A percentile compares a stretch with the other conserved stretches of the same genome.
Conservation (phyloP, 2,329 filamentous ascomycete genomes). For the Cladorrhinum sp. region DNA sequence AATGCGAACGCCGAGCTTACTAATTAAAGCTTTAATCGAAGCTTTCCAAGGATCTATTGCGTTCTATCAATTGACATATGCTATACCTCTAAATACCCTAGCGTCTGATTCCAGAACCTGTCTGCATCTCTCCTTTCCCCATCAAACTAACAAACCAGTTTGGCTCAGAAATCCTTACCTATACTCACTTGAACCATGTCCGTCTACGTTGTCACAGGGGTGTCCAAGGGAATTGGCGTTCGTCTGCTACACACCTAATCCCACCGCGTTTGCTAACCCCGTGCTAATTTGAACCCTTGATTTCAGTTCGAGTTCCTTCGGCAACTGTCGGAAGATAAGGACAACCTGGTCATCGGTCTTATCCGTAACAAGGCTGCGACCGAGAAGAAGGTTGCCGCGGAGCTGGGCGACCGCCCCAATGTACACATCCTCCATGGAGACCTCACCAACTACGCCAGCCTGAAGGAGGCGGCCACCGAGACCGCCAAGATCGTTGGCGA, state of each 20-base stretch:
- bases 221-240: conserved; percentile 7
- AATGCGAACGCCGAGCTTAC: conserved; percentile 1
- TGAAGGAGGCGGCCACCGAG: conserved; percentile 27
- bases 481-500: conserved; percentile 27
- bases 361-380: conserved; percentile 42
- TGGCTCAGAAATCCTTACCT: not conserved
- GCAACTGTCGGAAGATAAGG: conserved; percentile 40
- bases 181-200: not conserved
- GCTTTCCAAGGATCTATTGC: conserved; percentile 1
- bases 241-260: conserved; percentile 3
- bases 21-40: conserved; percentile 3
- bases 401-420: conserved; percentile 34
- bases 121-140: conserved; percentile 4
- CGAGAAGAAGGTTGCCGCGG: conserved; percentile 35
- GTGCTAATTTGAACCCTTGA: conserved; percentile 3
- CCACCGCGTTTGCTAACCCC: conserved; percentile 1
- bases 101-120: not conserved
- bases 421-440: conserved; percentile 42
- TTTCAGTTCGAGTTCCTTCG: conserved; percentile 22
- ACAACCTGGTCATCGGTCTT: conserved; percentile 43
- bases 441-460: conserved; percentile 33
- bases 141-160: conserved; percentile 4
- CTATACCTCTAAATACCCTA: not conserved
- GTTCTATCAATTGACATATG: not conserved
- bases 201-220: conserved; percentile 5